Conservation (phyloP, 1,284 basidiomycete genomes). For the Apiotrichum sp. region DNA sequence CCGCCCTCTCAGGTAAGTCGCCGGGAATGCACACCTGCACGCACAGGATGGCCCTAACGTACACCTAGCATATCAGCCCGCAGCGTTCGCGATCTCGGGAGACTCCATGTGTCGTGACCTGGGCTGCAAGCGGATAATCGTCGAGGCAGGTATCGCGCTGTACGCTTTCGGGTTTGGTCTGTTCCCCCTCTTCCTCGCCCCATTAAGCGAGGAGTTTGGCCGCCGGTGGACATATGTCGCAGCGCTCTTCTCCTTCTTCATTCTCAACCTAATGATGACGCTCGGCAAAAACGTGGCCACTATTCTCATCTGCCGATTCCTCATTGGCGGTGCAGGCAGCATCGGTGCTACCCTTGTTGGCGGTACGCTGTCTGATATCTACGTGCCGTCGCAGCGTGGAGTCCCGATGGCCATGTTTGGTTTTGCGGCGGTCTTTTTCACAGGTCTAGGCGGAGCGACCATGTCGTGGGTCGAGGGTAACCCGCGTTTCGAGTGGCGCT, state of each 20-base stretch:
- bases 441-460: conserved; percentile 59
- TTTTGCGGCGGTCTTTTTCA: conserved; percentile 54
- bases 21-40: not conserved
- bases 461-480: conserved; percentile 61
- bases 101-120: conserved; percentile 62
- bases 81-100: conserved; percentile 57
- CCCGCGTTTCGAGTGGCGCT: conserved; percentile 58
- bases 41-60: not conserved
- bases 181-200: conserved; percentile 63
- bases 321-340: conserved; percentile 58
- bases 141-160: conserved; percentile 57
- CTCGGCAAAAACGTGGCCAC: conserved; percentile 64
- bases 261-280: conserved; percentile 58
- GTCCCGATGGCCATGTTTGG: conserved; percentile 50
- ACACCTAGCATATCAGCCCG: conserved; percentile 52
- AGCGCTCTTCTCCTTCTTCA: conserved; percentile 54
- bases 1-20: conserved; percentile 52
- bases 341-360: conserved; percentile 69
- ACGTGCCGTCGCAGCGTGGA: conserved; percentile 11
- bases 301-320: conserved; percentile 60
- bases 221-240: conserved; percentile 63
- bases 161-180: conserved; percentile 63
- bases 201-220: conserved; percentile 72
- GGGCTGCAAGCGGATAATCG: conserved; percentile 56
- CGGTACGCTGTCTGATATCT: conserved; percentile 71